Evolutionary conservation across 768 basidiomycete genomes (phyloP), one percentile per base, ranked within the genome.

Genomic region (Harrya chromipes): DNA sequence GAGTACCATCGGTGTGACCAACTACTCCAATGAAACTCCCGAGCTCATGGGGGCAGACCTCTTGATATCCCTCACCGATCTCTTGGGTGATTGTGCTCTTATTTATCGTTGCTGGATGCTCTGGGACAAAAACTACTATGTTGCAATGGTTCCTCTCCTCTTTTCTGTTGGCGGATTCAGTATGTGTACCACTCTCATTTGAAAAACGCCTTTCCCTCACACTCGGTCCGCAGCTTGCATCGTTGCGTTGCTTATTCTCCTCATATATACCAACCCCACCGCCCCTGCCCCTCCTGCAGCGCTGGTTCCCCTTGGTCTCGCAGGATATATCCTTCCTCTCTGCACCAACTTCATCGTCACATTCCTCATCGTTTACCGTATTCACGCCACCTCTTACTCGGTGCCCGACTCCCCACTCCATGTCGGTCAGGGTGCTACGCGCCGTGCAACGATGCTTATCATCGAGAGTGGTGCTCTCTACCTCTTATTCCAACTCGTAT

Each of bases 51-150:
- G 54, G 3, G 70, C 71, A 4, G 72, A 73, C 54, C 50, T 70
- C 19, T 50, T 74, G 36, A 64, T 73, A 46, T 70, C 71, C 1
- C 42, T 72, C 29, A 60, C 65, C 0, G 71, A 73, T 53, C 64
- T 74, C 34, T 26, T 70, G 19, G 72, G 71, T 2, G 62, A 72
- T 54, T 14, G 66, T 31, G 52, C 68, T 40, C 64, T 74, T 29
- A 53, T 72, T 24, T 75, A 74, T 47, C 75, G 76, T 29, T 74
- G 72, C 58, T 76, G 70, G 66, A 55, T 71, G 51, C 40, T 76
- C 40, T 76, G 74, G 72, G 64, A 55, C 1, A 58, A 53, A 42
- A 70, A 65, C 34, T 66, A 66, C 47, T 65, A 60, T 48, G 38
- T 75, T 31, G 41, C 68, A 23, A 34, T 71, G 20, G 40, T 74